Conservation (phyloP, 176 grass and related monocot genomes). For the Echinochloa phyllopogon region DNA sequence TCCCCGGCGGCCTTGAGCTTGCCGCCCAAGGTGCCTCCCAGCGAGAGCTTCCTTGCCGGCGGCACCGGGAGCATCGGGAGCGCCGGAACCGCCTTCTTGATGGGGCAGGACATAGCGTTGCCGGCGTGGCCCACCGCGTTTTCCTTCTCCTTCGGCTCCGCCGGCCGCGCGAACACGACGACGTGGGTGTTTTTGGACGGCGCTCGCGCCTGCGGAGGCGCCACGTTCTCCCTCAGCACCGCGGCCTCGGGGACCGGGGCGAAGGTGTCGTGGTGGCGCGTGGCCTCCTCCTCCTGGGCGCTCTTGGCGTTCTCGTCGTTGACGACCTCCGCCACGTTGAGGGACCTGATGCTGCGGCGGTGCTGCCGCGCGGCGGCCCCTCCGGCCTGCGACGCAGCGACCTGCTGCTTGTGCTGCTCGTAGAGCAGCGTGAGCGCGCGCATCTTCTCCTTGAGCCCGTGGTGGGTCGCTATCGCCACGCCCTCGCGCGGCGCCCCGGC, state of each 20-base stretch:
- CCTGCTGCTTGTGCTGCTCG: conserved; percentile 78
- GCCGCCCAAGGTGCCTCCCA: conserved; percentile 58
- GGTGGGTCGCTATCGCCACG: conserved; percentile 40
- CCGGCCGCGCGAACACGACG: conserved; percentile 44
- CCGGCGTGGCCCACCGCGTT: conserved; percentile 38
- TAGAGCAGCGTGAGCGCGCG: conserved; percentile 64
- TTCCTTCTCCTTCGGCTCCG: conserved; percentile 56
- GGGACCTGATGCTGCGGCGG: conserved; percentile 38
- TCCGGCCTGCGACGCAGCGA: conserved; percentile 45
- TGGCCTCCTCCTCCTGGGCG: neutral
- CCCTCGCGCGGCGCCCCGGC: neutral
- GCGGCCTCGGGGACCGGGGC: conserved; percentile 1
- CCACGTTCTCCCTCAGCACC: conserved; percentile 57
- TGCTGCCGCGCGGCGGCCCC: conserved; percentile 15
- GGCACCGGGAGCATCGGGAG: conserved; percentile 15
- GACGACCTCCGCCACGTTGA: conserved; percentile 13
- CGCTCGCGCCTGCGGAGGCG: conserved; percentile 12
- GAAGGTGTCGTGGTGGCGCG: conserved; percentile 15
- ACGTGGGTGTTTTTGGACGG: conserved; percentile 43
- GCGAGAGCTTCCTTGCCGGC: conserved; percentile 65
- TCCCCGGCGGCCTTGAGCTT: conserved; percentile 46
- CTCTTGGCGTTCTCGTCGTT: conserved; percentile 45
- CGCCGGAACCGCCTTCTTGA: conserved; percentile 49
- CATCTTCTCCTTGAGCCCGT: conserved; percentile 88
- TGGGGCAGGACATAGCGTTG: conserved; percentile 55